phyloP scores from a whole-genome alignment of 2,329 filamentous ascomycete genomes.

The Trichoderma sp. region DNA sequence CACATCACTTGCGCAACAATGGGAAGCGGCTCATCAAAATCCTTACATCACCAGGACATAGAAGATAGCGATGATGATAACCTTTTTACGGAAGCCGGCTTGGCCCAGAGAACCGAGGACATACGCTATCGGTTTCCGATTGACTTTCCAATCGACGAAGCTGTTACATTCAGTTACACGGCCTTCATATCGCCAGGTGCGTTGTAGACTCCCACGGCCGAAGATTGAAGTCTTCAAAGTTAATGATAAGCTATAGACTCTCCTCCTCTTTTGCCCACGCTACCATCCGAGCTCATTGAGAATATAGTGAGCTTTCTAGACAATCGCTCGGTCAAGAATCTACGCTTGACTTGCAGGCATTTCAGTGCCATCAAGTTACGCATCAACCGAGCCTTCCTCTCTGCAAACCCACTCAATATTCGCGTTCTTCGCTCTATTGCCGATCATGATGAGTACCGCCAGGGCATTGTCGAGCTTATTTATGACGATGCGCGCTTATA shows the following conservation, averaged over 20 bases:
- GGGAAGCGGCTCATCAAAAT: background rate
- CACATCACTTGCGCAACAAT: background rate
- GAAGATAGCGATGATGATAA: background rate
- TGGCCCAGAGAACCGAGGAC: background rate
- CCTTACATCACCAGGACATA: background rate
- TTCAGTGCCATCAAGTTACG: background rate
- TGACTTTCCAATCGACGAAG: background rate
- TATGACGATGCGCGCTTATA: conserved; percentile 32
- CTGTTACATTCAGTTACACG: background rate
- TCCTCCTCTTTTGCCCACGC: background rate
- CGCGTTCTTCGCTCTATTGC: conserved; percentile 31
- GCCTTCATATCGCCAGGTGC: conserved; percentile 4
- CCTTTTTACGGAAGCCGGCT: background rate
- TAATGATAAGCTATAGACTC: background rate
- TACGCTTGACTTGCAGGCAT: background rate
- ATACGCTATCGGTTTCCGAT: background rate
- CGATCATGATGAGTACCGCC: conserved; percentile 27
- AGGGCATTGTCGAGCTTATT: conserved; percentile 29
- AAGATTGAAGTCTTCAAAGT: background rate
- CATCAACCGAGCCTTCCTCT: background rate
- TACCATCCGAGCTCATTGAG: background rate
- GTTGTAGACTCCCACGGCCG: background rate
- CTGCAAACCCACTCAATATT: background rate
- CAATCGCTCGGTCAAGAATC: background rate
- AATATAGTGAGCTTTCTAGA: background rate